Evolutionary conservation across 2,329 filamentous ascomycete species (phyloP), one percentile per base, ranked within the genome.

Genomic region (Proliferodiscus dingleyae): DNA sequence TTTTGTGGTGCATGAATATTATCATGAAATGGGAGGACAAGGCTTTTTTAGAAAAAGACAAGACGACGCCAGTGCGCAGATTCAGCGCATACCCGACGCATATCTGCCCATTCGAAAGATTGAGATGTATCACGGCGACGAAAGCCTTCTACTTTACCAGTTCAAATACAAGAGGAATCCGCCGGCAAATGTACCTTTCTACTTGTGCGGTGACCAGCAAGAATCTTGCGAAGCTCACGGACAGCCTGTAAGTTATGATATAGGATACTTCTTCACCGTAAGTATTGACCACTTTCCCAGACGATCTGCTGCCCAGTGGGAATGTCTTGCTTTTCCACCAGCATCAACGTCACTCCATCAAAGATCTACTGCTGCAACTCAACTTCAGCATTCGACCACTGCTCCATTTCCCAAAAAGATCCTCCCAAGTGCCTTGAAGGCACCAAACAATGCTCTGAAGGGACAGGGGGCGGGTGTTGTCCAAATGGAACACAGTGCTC

Each of bases 241-340:
- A n/a, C 59, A 58, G 32, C 54, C 55, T 26, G 61, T 62, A 37
- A 51, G 56, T 43, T 2, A 2, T 13, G 5, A 23, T 2, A 11
- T 7, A 11, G 21, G 24, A 10, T 37, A 19, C 9, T 16, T 21
- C 8, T 26, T 15, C 18, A 18, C 29, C n/a, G 24, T n/a, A 5
- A 22, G 19, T 8, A 28, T 22, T 40, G 44, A 22, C 28, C 23
- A 41, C 18, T 15, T 26, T 4, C 3, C 6, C 36, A 63, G 61
- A 43, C 56, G 15, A 59, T 62, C 16, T 63, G 59, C 41, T 63
- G 61, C 40, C 61, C 61, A 8, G 46, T 59, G 11, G 39, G 30
- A 21, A 56, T 56, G 49, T 37, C 45, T 10, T 63, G 61, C 43
- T 55, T 51, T 18, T 26, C 44, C 8, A 53, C 48, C 29, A 23